These are phyloP conservation scores for Phylloporus rhodoxanthus DNA, from an alignment of 768 basidiomycete species.

Conservation along the genomic window DNA sequence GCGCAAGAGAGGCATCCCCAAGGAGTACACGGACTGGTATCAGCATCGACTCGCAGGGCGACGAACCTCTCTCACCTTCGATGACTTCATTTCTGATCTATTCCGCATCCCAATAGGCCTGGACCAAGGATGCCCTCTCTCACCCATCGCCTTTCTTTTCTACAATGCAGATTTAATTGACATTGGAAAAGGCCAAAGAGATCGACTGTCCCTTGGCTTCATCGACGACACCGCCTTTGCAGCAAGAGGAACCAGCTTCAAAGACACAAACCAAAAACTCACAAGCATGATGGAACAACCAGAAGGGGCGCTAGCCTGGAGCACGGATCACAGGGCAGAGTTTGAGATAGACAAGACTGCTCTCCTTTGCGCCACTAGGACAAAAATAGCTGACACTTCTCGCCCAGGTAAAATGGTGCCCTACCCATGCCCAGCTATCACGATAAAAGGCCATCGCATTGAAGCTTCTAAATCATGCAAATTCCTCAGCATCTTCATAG, in stretches of 20 bases:
- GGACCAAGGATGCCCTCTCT: no score
- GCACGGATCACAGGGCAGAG: no score
- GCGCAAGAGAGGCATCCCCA: not conserved
- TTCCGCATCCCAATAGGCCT: no score
- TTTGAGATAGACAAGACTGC: conserved; percentile 6
- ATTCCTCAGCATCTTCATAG: conserved; percentile 30
- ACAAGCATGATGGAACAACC: not conserved
- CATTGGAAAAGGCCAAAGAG: not conserved
- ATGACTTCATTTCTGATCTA: no score
- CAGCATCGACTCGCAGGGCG: no score
- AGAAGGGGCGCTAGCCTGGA: not conserved
- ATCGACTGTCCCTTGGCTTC: not conserved
- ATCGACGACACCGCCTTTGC: conserved; percentile 2
- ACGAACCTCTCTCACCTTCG: no score
- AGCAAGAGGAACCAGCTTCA: no score
- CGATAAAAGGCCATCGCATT: conserved; percentile 11
- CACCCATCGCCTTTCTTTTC: not conserved
- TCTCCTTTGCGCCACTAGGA: not conserved
- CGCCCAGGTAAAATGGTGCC: no score
- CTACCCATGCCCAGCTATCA: not conserved
- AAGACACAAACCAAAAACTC: no score
- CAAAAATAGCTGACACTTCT: no score
- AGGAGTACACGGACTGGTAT: no score
- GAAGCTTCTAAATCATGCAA: conserved; percentile 13
- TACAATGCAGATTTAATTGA: conserved; percentile 26